Base-by-base conservation (phyloP, 805 yeast genomes). In the Dipodascus albidus region DNA sequence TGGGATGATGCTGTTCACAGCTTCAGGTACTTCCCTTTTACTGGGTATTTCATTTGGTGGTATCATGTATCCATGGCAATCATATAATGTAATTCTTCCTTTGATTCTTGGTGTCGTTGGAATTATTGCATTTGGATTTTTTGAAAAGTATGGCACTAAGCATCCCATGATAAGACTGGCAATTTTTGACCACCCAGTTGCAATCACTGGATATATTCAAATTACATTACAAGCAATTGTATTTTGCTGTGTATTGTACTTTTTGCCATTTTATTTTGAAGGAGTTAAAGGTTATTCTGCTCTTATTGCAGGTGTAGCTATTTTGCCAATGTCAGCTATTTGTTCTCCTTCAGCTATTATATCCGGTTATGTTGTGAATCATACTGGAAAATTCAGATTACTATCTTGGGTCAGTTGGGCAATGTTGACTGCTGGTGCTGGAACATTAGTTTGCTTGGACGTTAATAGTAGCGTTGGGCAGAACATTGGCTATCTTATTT, bases 1-100 rank as follows among this genome's bases (percentile, higher is more conserved):
- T 2, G 85, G 84, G 1, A 73, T 76, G 1, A 58, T 70, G 20
- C 57, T 79, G 8, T 58, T 78, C 27, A 63, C 75, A 2, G 59
- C 68, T 2, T 77, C 78, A 1, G 58, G 74, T 48, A 76, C 79
- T 3, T 60, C 80, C 48, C 54, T 78, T 1, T 64, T 74, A 52
- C 65, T 76, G 48, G 85, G 74, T 0, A 62, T 81, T 38, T 74
- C 82, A 0, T 75, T 80, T 58, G 85, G 85, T 19, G 81, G 82
- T 1, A 64, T 67, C 35, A 68, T 73, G 33, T 73, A 65, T 59
- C 65, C 77, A 1, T 82, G 87, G 87, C 61, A 66, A 1, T 75
- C 82, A 0, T 77, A 78, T n/a, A 73, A 77, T 2, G 77, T 79
- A 2, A 74, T 82, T 3, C 58, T 66, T 9, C 74, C 75, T 52